phyloP scores from a whole-genome alignment of 441 rosid species.

The Gossypium davidsonii region DNA sequence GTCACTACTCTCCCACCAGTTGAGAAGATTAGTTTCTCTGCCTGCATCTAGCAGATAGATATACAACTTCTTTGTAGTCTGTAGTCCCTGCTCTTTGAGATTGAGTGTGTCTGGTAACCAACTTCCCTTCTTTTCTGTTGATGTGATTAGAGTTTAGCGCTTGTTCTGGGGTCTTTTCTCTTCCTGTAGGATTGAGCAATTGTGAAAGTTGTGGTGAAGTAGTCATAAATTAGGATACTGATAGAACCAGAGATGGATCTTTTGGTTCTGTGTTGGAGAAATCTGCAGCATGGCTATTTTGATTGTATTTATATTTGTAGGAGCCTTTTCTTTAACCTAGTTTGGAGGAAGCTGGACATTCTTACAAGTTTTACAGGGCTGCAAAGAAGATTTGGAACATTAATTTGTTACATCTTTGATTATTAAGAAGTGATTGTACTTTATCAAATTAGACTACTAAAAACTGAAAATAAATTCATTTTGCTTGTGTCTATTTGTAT shows the following conservation, averaged over 20 bases:
- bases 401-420: neutral
- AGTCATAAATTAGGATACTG: neutral
- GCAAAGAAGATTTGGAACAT: neutral
- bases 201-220: neutral
- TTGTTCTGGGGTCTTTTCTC: neutral
- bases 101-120: neutral
- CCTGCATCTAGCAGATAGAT: neutral
- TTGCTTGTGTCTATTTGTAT: neutral
- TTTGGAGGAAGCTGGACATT: neutral
- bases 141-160: neutral
- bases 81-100: neutral
- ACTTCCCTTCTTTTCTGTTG: neutral
- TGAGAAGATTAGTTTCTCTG: constrained; percentile 7
- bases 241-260: neutral
- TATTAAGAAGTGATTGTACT: neutral
- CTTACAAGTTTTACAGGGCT: neutral
- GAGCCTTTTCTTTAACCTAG: neutral
- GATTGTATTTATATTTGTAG: neutral
- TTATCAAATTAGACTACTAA: neutral
- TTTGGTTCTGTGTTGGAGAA: neutral
- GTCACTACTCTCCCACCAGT: neutral
- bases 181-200: neutral
- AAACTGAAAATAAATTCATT: neutral
- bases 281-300: neutral
- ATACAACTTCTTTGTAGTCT: neutral